These are phyloP conservation scores for Metschnikowia colocasiae DNA, from an alignment of 805 yeast genomes.

Conservation along the genomic window DNA sequence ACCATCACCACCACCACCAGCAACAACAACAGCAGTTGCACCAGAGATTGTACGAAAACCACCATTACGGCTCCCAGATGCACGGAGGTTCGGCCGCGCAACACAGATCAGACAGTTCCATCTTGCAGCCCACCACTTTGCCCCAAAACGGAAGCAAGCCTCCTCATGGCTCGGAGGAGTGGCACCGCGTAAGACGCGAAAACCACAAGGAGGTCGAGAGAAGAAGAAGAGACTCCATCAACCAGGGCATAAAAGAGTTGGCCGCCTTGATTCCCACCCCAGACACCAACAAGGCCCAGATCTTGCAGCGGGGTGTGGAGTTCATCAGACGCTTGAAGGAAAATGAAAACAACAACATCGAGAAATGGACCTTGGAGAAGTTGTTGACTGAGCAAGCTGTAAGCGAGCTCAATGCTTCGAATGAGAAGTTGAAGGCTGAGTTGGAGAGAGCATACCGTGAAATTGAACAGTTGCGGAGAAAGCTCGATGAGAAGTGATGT, in stretches of 20 bases:
- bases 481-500: constrained; percentile 21
- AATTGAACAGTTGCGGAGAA: constrained; percentile 73
- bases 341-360: constrained; percentile 82
- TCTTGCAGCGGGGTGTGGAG: constrained; percentile 83
- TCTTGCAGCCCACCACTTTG: constrained; percentile 36
- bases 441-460: constrained; percentile 90
- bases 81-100: constrained; percentile 17
- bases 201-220: constrained; percentile 96
- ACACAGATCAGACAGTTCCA: constrained; percentile 18
- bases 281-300: constrained; percentile 88
- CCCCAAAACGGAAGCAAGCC: constrained; percentile 44
- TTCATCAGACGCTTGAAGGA: constrained; percentile 86
- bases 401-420: constrained; percentile 75
- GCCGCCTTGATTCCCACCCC: constrained; percentile 75
- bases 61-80: constrained; percentile 18
- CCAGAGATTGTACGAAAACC: constrained; percentile 19
- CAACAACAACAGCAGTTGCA: constrained; percentile 19
- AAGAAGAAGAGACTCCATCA: constrained; percentile 85
- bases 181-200: constrained; percentile 79
- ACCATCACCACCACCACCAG: constrained; percentile 19
- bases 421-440: constrained; percentile 84
- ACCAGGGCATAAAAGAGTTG: constrained; percentile 78
- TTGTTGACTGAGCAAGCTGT: constrained; percentile 88
- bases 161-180: constrained; percentile 71
- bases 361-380: constrained; percentile 94